Evolutionary conservation across 129 eudicot species (phyloP), one percentile per base, ranked within the genome.

Genomic region (Mikania micrantha): DNA sequence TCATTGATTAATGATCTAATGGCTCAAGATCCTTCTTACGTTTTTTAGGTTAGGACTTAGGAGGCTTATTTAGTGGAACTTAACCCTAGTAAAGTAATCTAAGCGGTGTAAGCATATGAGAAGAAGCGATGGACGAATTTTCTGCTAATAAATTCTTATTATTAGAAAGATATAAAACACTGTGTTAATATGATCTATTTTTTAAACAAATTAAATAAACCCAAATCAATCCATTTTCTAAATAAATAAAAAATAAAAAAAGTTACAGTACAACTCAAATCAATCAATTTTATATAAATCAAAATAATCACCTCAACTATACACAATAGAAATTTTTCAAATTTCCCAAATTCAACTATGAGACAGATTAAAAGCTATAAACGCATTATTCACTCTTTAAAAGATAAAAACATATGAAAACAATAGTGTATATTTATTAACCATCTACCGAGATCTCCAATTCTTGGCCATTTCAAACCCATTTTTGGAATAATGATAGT

Each of bases 391-490:
- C 1, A 7, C 49, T 15, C 20, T 44, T 44, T 3, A 44, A 44
- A 44, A 15, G 20, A 44, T 44, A 36, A 19, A 31, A 60, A 58
- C 36, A 58, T n/a, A 32, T 21, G 4, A 49, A 13, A 59, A 42
- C 28, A 29, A 25, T 38, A 11, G 28, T 54, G 40, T 27, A 38
- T 40, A 36, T 4, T 7, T 19, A 2, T n/a, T 35, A 22, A 60
- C 25, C 57, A 45, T 79, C 78, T 69, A 77, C 36, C 85, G 73
- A 15, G 98, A 93, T 65, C 90, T 88, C 98, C 96, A 92, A 48
- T 68, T 9, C 69, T 85, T 88, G 15, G 95, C 96, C 91, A 61
- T 82, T 68, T 93, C 99, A 69, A 93, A 93, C 25, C 99, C 99
- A 73, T 93, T 89, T 85, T 81, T 79, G 78, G 83, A 48, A 24